Percentiles rank a stretch among this genome's conserved stretches.
Conservation (phyloP, 495 filamentous ascomycete species). For the Cercophora samala region DNA sequence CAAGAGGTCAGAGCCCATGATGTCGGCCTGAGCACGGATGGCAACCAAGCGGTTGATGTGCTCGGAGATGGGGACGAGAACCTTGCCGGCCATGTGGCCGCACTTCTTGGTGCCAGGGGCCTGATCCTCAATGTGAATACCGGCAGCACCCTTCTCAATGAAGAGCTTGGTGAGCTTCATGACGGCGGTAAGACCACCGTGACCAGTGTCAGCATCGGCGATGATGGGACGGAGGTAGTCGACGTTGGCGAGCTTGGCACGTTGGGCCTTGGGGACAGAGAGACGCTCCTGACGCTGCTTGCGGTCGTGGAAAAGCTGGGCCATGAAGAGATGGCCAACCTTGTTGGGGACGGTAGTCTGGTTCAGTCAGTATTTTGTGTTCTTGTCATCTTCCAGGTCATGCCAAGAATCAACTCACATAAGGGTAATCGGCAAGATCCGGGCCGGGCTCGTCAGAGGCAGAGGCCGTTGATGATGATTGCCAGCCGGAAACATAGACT, state of each 20-base stretch:
- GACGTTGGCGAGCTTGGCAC: slow-evolving; percentile 70
- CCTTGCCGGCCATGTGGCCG: slow-evolving; percentile 99
- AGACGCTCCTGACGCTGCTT: slow-evolving; percentile 96
- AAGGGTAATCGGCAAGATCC: slow-evolving; percentile 97
- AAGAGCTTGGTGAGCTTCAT: slow-evolving; percentile 99
- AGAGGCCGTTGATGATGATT: slow-evolving; percentile 94
- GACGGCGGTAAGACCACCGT: slow-evolving; percentile 92
- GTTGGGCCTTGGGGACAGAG: slow-evolving; percentile 68
- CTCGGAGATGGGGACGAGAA: slow-evolving; percentile 93
- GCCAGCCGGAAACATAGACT: slow-evolving; percentile 98
- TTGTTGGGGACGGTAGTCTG: slow-evolving; percentile 98
- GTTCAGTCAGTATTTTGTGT: slow-evolving; percentile 7
- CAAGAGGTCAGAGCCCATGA: slow-evolving; percentile 90
- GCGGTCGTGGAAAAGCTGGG: slow-evolving; percentile 98
- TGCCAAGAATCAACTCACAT: slow-evolving; percentile 64
- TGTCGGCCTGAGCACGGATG: slow-evolving; percentile 95
- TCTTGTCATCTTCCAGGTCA: neutral
- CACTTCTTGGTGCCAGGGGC: slow-evolving; percentile 99
- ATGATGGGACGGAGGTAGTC: slow-evolving; percentile 96
- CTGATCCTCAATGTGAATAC: slow-evolving; percentile 98
- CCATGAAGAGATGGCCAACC: slow-evolving; percentile 93
- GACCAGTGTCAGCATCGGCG: slow-evolving; percentile 95
- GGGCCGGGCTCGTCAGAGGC: slow-evolving; percentile 92
- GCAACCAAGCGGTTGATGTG: slow-evolving; percentile 98
- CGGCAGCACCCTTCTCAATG: slow-evolving; percentile 92